Evolutionary conservation across 2,329 filamentous ascomycete species (phyloP).

Genomic region (Curvularia sp.): DNA sequence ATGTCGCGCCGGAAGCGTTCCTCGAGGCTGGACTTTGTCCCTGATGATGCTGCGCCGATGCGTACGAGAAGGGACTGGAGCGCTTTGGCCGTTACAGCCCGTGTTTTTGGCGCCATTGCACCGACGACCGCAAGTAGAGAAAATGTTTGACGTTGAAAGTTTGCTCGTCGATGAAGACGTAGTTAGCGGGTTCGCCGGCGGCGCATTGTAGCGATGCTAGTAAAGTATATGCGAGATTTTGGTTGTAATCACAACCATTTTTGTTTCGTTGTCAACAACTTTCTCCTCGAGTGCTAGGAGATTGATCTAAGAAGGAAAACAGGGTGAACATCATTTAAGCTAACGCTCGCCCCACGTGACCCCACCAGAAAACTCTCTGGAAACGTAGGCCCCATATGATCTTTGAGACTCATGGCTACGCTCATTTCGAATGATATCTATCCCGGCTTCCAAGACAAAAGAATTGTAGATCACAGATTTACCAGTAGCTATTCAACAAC

Average conservation of each 20-base stretch:
- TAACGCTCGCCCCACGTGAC: neutral
- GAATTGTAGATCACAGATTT: neutral
- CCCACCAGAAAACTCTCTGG: too few relatives aligned
- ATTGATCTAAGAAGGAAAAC: neutral
- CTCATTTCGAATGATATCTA: neutral
- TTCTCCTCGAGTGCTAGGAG: neutral
- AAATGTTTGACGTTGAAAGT: neutral
- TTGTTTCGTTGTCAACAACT: neutral
- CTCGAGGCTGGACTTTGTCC: constrained; percentile 64
- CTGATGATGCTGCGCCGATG: constrained; percentile 66
- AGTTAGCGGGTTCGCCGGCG: neutral
- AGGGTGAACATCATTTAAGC: neutral
- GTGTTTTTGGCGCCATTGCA: constrained; percentile 27
- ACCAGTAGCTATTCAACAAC: neutral
- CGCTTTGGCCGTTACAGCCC: constrained; percentile 54
- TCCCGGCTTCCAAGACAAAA: neutral
- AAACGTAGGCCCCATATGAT: neutral
- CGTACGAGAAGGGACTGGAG: constrained; percentile 66
- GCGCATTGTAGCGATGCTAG: neutral
- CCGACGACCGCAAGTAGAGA: neutral
- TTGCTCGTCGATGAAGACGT: neutral
- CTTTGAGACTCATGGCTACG: neutral
- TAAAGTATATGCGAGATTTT: neutral
- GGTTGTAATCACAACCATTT: neutral
- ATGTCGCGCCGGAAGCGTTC: constrained; percentile 58